Evolutionary conservation across 768 basidiomycete species (phyloP), one percentile per base, ranked within the genome.

Genomic region (Pulveroboletus sp.): DNA sequence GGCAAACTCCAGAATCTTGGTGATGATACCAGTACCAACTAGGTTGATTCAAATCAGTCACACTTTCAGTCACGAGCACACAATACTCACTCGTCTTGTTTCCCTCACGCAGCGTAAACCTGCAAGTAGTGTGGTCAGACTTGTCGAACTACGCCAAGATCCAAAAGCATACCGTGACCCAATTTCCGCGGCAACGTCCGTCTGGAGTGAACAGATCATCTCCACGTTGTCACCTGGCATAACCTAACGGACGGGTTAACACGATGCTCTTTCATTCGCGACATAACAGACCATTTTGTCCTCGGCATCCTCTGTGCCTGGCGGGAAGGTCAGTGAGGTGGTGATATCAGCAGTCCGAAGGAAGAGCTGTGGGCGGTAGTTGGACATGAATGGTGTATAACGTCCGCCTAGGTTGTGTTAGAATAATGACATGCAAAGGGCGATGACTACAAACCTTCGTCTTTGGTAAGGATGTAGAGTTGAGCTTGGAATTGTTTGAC

Each of bases 171-270:
- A 75, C 83, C 93, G 82, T 51, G 86, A 84, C 45, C 95, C 93
- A 55, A 83, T 78, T 70, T 97, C 95, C 36, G 89, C 79, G 20
- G 93, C 93, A 54, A 96, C 85, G 63, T 94, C 91, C 60, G 85
- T 83, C 22, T 85, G 78, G 31, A 97, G 79, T 23, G 80, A 74
- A 65, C 89, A 91, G 47, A 90, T 76, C 76, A 98, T 85, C 71
- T 96, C 93, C 46, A 98, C 85, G 62, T 95, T 95, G 74, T 98
- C 95, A 53, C 95, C 95, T 42, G 95, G 95, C 91, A 96, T 94
- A 58, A 97, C 84, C 84, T 89, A 59, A 38, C 52, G 27, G 24
- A 22, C 40, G 46, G 45, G 40, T 53, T 24, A 26, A 40, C 23
- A 55, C 17, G 8, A 37, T 13, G 14, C 2, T 45, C 47, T 10